These are phyloP conservation scores for Poterioochromonas sp. DNA, from an alignment of 352 stramenopile genomes.

Conservation along the genomic window DNA sequence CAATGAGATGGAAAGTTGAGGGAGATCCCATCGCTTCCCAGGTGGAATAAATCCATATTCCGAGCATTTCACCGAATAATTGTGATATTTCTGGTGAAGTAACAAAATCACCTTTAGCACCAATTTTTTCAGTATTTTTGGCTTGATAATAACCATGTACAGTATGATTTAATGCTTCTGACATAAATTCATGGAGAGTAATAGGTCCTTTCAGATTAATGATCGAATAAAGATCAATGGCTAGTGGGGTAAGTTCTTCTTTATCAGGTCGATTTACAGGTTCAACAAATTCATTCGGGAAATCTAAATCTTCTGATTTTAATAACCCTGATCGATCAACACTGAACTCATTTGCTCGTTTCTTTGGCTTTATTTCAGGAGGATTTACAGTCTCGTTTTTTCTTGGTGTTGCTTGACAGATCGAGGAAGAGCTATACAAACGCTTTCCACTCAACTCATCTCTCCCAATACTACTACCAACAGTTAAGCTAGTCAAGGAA, in stretches of 20 bases:
- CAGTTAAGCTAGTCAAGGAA: no score
- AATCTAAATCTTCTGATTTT: background rate
- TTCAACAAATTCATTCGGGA: background rate
- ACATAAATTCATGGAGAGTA: slow-evolving; percentile 13
- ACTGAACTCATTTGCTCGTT: background rate
- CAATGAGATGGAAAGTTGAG: slow-evolving; percentile 62
- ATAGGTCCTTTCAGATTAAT: slow-evolving; percentile 12
- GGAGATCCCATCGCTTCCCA: slow-evolving; percentile 72
- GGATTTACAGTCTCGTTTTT: no score
- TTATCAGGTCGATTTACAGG: background rate
- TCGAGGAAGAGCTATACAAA: no score
- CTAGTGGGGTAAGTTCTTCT: background rate
- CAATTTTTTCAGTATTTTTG: slow-evolving; percentile 44
- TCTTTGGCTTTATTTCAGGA: no score
- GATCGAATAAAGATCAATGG: background rate
- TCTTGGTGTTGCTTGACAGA: no score
- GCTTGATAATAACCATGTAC: slow-evolving; percentile 18
- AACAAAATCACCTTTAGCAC: slow-evolving; percentile 68
- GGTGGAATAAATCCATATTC: slow-evolving; percentile 69
- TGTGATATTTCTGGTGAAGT: slow-evolving; percentile 77
- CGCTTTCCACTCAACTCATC: no score
- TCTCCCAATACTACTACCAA: no score
- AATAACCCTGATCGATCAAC: background rate
- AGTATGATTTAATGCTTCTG: background rate
- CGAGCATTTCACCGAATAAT: slow-evolving; percentile 78